A percentile compares a stretch with the other conserved stretches of the same genome.
Conservation (phyloP, 148 eudicot species). For the Amaranthus hypochondriacus region DNA sequence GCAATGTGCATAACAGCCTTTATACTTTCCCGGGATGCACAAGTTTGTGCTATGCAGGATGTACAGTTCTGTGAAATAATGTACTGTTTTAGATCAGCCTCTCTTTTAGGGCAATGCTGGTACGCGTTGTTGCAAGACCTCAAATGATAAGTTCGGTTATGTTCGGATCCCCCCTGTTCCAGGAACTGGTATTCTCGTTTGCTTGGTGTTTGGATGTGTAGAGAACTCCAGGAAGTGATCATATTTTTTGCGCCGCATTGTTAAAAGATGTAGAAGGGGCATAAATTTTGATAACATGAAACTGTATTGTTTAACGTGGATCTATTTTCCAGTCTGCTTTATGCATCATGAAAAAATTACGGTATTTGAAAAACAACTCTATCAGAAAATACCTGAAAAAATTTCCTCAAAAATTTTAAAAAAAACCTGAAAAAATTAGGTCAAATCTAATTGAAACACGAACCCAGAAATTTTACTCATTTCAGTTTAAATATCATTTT, state of each 20-base stretch:
- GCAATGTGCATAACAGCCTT: constrained; percentile 32
- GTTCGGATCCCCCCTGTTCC: neutral
- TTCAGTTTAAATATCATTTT: too few relatives aligned
- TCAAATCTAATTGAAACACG: too few relatives aligned
- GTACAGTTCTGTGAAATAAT: constrained; percentile 23
- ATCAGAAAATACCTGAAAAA: too few relatives aligned
- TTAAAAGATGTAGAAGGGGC: neutral
- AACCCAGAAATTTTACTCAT: too few relatives aligned
- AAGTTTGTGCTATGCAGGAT: constrained; percentile 24
- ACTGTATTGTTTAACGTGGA: neutral
- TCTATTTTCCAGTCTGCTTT: neutral
- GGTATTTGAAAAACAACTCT: too few relatives aligned
- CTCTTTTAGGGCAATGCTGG: neutral
- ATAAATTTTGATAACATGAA: constrained; percentile 5
- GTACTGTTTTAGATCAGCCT: constrained; percentile 1
- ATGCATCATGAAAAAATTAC: too few relatives aligned
- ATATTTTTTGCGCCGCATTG: constrained; percentile 2
- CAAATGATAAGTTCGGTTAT: neutral
- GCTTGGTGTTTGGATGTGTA: neutral
- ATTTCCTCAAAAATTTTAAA: too few relatives aligned
- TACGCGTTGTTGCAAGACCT: constrained; percentile 7
- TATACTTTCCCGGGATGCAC: constrained; percentile 22
- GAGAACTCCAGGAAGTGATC: neutral
- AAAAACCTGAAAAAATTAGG: too few relatives aligned
- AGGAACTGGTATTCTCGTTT: constrained; percentile 12